Evolutionary conservation across 139 green algal genomes (phyloP).

Genomic region (Closterium sp.): DNA sequence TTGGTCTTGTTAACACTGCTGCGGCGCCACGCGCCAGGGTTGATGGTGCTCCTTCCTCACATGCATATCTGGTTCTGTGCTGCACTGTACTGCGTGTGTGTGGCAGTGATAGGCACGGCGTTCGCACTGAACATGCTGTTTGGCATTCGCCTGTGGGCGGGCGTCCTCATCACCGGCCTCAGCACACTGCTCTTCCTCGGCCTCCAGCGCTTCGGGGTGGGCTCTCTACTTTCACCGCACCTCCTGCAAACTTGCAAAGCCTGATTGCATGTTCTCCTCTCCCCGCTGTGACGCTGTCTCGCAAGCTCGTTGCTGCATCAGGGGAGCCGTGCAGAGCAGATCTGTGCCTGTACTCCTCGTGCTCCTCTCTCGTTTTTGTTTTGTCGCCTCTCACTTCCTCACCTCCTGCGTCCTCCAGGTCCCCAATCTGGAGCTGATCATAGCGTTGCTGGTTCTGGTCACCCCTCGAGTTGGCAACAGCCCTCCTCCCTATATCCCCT

Average conservation of each 20-base stretch:
- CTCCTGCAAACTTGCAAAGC: too few relatives aligned
- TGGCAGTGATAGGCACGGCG: constrained; percentile 59
- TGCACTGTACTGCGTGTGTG: neutral
- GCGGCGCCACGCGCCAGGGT: too few relatives aligned
- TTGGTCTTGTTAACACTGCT: neutral
- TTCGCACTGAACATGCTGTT: constrained; percentile 64
- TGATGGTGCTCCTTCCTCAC: neutral
- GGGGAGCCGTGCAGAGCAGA: neutral
- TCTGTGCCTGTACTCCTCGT: neutral
- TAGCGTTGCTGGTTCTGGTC: neutral
- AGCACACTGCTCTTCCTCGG: constrained; percentile 51
- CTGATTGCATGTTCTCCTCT: too few relatives aligned
- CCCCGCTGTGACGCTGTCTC: neutral
- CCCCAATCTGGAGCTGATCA: too few relatives aligned
- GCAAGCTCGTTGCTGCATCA: neutral
- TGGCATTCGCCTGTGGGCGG: constrained; percentile 47
- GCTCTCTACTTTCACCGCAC: too few relatives aligned
- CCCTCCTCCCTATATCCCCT: too few relatives aligned
- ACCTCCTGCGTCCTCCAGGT: too few relatives aligned
- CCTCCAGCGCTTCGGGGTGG: constrained; percentile 52
- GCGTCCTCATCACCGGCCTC: constrained; percentile 61
- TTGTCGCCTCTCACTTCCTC: too few relatives aligned
- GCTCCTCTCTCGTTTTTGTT: neutral
- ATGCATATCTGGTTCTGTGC: neutral
- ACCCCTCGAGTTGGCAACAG: too few relatives aligned